A percentile compares a stretch with the other conserved stretches of the same genome.
phyloP scores from a whole-genome alignment of 2,329 filamentous ascomycete genomes.

The Cladophialophora exuberans region DNA sequence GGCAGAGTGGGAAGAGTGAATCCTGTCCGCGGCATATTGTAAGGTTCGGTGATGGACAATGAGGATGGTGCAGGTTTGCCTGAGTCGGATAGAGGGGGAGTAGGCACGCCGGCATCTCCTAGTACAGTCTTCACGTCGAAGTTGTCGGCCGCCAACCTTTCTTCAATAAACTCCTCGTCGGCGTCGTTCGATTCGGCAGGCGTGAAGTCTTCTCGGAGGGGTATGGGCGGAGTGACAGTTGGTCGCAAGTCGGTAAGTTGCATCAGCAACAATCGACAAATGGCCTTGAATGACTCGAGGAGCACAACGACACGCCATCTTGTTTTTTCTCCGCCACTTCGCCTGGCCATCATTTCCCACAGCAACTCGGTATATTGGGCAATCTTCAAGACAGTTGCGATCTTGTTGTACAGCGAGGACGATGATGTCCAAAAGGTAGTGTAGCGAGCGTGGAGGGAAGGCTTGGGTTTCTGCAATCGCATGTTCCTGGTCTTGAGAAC shows the following conservation, averaged over 20 bases:
- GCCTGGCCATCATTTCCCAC: conserved; percentile 96
- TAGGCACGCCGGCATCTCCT: conserved; percentile 31
- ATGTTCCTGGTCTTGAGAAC: conserved; percentile 18
- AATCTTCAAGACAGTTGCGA: conserved; percentile 82
- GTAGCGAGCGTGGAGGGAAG: conserved; percentile 64
- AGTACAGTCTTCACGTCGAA: conserved; percentile 30
- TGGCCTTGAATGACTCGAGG: conserved; percentile 81
- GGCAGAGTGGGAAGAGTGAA: conserved; percentile 83
- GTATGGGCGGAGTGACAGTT: conserved; percentile 79
- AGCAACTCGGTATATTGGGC: conserved; percentile 93
- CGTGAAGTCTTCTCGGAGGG: conserved; percentile 73
- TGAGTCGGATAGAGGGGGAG: conserved; percentile 32
- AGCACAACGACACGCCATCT: conserved; percentile 87
- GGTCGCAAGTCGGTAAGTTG: conserved; percentile 81
- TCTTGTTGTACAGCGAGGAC: conserved; percentile 73
- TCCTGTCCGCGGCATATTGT: conserved; percentile 94
- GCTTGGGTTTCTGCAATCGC: conserved; percentile 41
- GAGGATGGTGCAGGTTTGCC: conserved; percentile 27
- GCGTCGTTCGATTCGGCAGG: conserved; percentile 59
- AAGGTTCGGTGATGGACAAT: conserved; percentile 60
- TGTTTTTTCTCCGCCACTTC: conserved; percentile 74
- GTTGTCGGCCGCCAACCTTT: conserved; percentile 36
- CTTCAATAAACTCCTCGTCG: conserved; percentile 47
- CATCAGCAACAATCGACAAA: conserved; percentile 79
- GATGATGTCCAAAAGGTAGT: conserved; percentile 65